phyloP scores from a whole-genome alignment of 768 basidiomycete genomes.

The Auriscalpium orientale region DNA sequence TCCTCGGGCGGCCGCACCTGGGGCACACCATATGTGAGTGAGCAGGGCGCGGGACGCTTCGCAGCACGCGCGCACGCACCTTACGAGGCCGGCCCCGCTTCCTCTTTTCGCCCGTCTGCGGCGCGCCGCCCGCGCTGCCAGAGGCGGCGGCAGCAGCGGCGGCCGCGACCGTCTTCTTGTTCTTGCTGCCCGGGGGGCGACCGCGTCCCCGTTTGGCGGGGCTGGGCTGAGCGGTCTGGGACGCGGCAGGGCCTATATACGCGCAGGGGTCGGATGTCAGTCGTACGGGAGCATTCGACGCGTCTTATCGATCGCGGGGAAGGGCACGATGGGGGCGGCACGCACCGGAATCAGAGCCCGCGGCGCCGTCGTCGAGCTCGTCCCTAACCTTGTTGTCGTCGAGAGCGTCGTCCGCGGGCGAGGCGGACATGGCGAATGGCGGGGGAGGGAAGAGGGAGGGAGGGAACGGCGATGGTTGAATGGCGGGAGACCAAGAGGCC shows the following conservation, averaged over 20 bases:
- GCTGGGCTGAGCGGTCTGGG: slow-evolving; percentile 24
- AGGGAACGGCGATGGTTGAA: slow-evolving; percentile 27
- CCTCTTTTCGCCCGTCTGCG: slow-evolving; percentile 30
- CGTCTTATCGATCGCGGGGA: slow-evolving; percentile 17
- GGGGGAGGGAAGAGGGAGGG: slow-evolving; percentile 21
- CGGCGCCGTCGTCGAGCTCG: slow-evolving; percentile 44
- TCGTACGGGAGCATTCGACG: slow-evolving; percentile 10
- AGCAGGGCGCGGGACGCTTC: background rate
- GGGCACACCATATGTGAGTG: slow-evolving; percentile 6
- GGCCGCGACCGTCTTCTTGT: slow-evolving; percentile 42
- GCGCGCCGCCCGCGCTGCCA: slow-evolving; percentile 17
- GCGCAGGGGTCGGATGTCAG: slow-evolving; percentile 17
- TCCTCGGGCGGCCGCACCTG: slow-evolving; percentile 32
- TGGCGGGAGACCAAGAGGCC: slow-evolving; percentile 35
- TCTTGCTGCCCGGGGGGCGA: slow-evolving; percentile 85
- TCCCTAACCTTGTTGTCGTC: slow-evolving; percentile 48
- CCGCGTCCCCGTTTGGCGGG: slow-evolving; percentile 75
- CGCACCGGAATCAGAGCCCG: slow-evolving; percentile 23
- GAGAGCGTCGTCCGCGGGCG: slow-evolving; percentile 47
- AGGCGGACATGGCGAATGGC: slow-evolving; percentile 47
- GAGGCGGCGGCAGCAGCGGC: slow-evolving; percentile 21
- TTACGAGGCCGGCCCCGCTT: slow-evolving; percentile 47
- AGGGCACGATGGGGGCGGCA: background rate
- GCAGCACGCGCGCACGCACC: slow-evolving; percentile 24
- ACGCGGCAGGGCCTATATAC: slow-evolving; percentile 29